These are phyloP conservation scores for Pseudogymnoascus sp. DNA, from an alignment of 2,329 filamentous ascomycete species.

Conservation along the genomic window DNA sequence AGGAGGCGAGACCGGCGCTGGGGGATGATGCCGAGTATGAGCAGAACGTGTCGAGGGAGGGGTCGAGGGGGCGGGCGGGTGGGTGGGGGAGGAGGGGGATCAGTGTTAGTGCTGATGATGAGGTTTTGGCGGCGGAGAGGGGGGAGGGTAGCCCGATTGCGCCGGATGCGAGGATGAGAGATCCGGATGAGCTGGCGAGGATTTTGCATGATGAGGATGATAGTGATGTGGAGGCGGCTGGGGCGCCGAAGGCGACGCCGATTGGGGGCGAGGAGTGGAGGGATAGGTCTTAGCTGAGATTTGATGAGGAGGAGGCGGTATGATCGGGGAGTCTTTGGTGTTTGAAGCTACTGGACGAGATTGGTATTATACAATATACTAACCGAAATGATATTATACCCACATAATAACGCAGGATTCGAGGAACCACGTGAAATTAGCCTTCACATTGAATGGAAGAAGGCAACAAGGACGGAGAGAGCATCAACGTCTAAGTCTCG, in stretches of 20 bases:
- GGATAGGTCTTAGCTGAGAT: background rate
- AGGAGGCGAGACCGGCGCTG: conserved; percentile 20
- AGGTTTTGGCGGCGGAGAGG: conserved; percentile 43
- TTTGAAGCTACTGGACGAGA: background rate
- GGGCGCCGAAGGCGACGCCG: background rate
- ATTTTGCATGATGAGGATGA: conserved; percentile 50
- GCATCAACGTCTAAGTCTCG: background rate
- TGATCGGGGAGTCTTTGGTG: background rate
- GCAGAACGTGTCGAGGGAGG: background rate
- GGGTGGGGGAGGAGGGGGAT: conserved; percentile 55
- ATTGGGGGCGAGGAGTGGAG: conserved; percentile 1
- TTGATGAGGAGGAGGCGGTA: background rate
- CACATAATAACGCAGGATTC: background rate
- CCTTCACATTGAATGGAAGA: background rate
- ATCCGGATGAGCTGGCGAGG: conserved; percentile 55
- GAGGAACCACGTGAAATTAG: background rate
- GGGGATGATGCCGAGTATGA: conserved; percentile 19
- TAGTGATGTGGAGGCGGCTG: conserved; percentile 17
- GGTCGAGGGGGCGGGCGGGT: conserved; percentile 18
- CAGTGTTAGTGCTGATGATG: conserved; percentile 58
- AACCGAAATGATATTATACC: background rate
- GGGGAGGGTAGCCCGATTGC: conserved; percentile 38
- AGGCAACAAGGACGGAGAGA: background rate
- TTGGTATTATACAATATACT: background rate
- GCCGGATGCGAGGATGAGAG: conserved; percentile 55